These are phyloP conservation scores for Cladosporium phlei DNA, from an alignment of 2,329 filamentous ascomycete species.

Conservation along the genomic window DNA sequence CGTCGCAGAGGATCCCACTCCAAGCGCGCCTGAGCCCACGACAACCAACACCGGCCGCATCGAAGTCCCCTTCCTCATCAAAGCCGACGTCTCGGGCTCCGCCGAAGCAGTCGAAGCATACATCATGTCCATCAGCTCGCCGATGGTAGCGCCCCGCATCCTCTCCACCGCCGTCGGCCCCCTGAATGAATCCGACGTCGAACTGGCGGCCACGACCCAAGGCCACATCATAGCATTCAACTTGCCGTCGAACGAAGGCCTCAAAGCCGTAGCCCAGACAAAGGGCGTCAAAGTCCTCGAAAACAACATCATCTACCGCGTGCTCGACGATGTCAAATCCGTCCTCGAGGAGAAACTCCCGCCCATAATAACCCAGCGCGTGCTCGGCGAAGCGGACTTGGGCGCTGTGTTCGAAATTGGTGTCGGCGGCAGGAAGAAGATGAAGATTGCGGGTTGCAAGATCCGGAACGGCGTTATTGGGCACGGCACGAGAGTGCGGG, in stretches of 20 bases:
- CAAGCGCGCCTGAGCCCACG: no score
- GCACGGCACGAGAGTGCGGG: constrained; percentile 60
- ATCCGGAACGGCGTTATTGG: constrained; percentile 74
- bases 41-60: constrained; percentile 44
- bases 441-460: constrained; percentile 80
- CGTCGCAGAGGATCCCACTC: constrained; percentile 20
- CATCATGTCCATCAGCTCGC: constrained; percentile 73
- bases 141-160: constrained; percentile 73
- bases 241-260: constrained; percentile 57
- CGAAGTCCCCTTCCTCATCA: constrained; percentile 76
- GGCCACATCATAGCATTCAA: constrained; percentile 87
- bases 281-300: constrained; percentile 74
- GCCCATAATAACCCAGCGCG: constrained; percentile 61
- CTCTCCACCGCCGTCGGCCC: constrained; percentile 73
- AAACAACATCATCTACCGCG: constrained; percentile 79
- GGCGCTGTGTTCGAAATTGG: constrained; percentile 80
- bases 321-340: constrained; percentile 67
- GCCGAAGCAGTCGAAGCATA: constrained; percentile 83
- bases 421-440: constrained; percentile 62
- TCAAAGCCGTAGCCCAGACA: constrained; percentile 64
- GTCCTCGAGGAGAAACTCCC: constrained; percentile 66
- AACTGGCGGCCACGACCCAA: constrained; percentile 73
- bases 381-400: constrained; percentile 84
- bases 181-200: constrained; percentile 80
- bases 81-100: constrained; percentile 88